Percentiles rank a stretch among this genome's conserved stretches.
phyloP scores from a whole-genome alignment of 208 protist species.

The Leishmania arabica region DNA sequence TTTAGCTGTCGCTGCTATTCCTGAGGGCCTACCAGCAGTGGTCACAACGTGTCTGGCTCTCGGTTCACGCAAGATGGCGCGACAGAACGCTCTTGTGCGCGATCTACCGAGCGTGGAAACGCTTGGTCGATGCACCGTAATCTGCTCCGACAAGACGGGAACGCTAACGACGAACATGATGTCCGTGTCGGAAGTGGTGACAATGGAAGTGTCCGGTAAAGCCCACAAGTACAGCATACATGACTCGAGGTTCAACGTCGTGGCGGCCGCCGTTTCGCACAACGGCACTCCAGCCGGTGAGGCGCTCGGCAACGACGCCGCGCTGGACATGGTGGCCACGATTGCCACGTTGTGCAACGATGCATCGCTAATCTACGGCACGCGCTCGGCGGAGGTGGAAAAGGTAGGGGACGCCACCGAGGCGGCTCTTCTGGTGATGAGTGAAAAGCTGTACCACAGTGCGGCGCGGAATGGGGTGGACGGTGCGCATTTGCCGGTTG shows the following conservation, averaged over 20 bases:
- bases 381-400: slow-evolving; percentile 38
- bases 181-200: slow-evolving; percentile 85
- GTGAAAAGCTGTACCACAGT: slow-evolving; percentile 86
- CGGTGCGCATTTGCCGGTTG: slow-evolving; percentile 20
- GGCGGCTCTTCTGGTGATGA: slow-evolving; percentile 89
- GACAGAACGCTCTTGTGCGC: slow-evolving; percentile 95
- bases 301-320: slow-evolving; percentile 40
- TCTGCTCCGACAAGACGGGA: slow-evolving; percentile 99
- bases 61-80: slow-evolving; percentile 95
- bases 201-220: slow-evolving; percentile 19
- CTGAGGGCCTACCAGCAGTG: slow-evolving; percentile 97
- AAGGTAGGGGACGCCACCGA: slow-evolving; percentile 92
- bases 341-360: slow-evolving; percentile 84
- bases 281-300: not conserved
- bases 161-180: slow-evolving; percentile 99
- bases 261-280: slow-evolving; percentile 34
- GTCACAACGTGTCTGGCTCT: slow-evolving; percentile 97
- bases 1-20: slow-evolving; percentile 98
- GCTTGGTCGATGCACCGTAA: slow-evolving; percentile 97
- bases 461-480: not conserved
- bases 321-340: slow-evolving; percentile 59
- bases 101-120: slow-evolving; percentile 98
- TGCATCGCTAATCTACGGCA: slow-evolving; percentile 48
- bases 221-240: slow-evolving; percentile 47
- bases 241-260: slow-evolving; percentile 60